phyloP scores from a whole-genome alignment of 2,329 filamentous ascomycete species.

The Tolypocladium endophyticum region DNA sequence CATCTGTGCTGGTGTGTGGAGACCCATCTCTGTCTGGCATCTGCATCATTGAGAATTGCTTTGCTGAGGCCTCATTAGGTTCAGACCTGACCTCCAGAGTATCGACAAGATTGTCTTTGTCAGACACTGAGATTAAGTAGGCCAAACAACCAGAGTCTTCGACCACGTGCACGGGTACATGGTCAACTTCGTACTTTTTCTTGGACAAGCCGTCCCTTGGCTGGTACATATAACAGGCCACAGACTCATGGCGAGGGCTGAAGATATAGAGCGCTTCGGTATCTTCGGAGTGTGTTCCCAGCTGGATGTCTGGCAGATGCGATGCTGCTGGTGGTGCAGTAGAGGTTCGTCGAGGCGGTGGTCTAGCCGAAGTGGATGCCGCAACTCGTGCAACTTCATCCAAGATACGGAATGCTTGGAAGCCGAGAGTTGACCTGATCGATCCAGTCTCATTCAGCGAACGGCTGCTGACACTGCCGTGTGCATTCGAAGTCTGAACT shows the following conservation, averaged over 20 bases:
- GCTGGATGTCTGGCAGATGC: neutral
- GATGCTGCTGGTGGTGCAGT: neutral
- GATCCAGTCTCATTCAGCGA: neutral
- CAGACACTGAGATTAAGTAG: conserved; percentile 4
- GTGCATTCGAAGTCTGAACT: neutral
- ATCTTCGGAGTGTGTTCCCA: neutral
- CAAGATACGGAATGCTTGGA: neutral
- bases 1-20: neutral
- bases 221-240: conserved; percentile 5
- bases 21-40: no score
- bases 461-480: neutral
- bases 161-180: conserved; percentile 4
- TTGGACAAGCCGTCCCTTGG: neutral
- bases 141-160: conserved; percentile 1
- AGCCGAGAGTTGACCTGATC: neutral
- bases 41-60: neutral
- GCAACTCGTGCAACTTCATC: neutral
- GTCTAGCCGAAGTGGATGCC: neutral
- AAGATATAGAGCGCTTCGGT: conserved; percentile 6
- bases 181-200: conserved; percentile 4
- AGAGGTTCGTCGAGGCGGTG: neutral
- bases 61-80: neutral
- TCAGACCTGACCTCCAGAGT: neutral
- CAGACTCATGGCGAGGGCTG: conserved; percentile 1
- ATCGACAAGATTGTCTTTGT: neutral